Base-by-base conservation (phyloP, 106 monocot genomes). In the Gastrodia elata region DNA sequence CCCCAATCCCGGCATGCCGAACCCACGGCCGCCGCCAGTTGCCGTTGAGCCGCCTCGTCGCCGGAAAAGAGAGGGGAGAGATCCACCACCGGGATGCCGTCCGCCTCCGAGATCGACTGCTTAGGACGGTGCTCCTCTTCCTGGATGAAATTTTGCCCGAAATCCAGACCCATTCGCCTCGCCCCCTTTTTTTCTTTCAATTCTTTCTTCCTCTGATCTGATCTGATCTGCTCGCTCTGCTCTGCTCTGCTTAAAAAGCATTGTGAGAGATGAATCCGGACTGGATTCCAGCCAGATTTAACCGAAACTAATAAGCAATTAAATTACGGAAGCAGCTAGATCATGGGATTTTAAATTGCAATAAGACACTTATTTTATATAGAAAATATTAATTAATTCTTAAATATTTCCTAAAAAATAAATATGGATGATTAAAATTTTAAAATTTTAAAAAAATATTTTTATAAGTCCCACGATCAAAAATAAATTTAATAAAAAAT, bases 111-210 rank as follows among this genome's bases (percentile, higher is more conserved):
- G 74, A 88, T 46, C 65, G 59, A 32, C 22, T 76, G 58, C 16
- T 86, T 86, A 25, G 91, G 82, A 22, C 88, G 82, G 80, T 92
- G 92, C 78, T 88, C 88, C 46, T 40, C 68, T 6, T 77, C 77
- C 76, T 92, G 92, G 64, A 86, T 61, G 82, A 88, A 92, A 3
- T 83, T 82, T 26, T 74, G 71, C 44, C 89, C 82, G 33, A 92
- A 71, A 65, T 83, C 72, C 35, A 72, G 18, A 38, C 6, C 78
- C 72, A 73, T 78, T n/a, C n/a, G n/a, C n/a, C n/a, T n/a, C 8
- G 36, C 67, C 32, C 24, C 8, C 26, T 8, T 39, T 4, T 34
- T 0, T 38, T 38, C 36, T 8, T 13, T 14, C 10, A 32, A 30
- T 35, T 4, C 37, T 38, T 6, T 0, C 5, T 68, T n/a, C 1